These are phyloP conservation scores for Yarrowia hollandica DNA, from an alignment of 805 yeast species.

Conservation along the genomic window DNA sequence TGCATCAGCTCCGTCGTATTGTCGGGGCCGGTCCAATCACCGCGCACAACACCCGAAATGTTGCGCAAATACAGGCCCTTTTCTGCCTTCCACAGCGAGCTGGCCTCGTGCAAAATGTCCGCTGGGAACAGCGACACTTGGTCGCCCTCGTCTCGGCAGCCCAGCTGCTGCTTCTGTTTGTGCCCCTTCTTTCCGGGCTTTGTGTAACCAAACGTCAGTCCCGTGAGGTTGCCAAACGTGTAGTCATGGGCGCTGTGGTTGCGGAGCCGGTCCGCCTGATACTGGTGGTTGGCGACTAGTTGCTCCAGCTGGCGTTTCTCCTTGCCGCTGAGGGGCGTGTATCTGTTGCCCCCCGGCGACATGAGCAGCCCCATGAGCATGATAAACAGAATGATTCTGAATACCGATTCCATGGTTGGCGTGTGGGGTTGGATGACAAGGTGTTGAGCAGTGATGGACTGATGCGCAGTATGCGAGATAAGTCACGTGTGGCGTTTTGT, in stretches of 20 bases:
- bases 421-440: background rate
- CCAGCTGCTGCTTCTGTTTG: background rate
- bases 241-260: conserved; percentile 11
- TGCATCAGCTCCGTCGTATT: background rate
- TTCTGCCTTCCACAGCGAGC: background rate
- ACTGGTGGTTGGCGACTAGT: conserved; percentile 7
- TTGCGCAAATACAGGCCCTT: conserved; percentile 18
- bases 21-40: conserved; percentile 11
- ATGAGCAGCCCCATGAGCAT: conserved; percentile 29
- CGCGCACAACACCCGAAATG: conserved; percentile 20
- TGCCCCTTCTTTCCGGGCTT: background rate
- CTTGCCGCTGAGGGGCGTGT: conserved; percentile 18
- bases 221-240: conserved; percentile 16
- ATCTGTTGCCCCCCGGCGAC: conserved; percentile 28
- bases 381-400: conserved; percentile 29
- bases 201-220: conserved; percentile 26
- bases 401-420: conserved; percentile 27
- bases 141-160: conserved; percentile 14
- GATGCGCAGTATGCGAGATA: conserved; percentile 26
- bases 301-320: conserved; percentile 26
- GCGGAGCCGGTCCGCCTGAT: conserved; percentile 18
- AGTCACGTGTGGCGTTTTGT: conserved; percentile 29
- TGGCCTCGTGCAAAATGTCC: conserved; percentile 1
- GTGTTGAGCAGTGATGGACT: conserved; percentile 4
- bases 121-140: conserved; percentile 1